A percentile compares a stretch with the other conserved stretches of the same genome.
Conservation (phyloP, 495 filamentous ascomycete genomes). For the Viridothelium virens region DNA sequence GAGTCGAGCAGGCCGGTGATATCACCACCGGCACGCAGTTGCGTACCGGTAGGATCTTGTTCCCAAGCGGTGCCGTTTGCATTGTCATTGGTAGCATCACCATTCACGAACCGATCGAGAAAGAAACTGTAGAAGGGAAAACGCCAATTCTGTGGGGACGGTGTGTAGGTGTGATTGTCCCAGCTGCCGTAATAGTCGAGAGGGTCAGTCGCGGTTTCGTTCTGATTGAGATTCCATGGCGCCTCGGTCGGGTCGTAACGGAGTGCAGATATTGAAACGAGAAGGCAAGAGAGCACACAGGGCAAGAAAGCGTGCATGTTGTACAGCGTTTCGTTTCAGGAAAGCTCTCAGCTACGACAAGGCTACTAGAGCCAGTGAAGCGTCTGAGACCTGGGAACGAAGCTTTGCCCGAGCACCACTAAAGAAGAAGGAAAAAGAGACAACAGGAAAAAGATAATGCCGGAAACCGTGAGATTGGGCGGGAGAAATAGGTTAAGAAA, state of each 20-base stretch:
- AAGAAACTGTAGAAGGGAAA: conserved; percentile 67
- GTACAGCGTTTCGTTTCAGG: conserved; percentile 11
- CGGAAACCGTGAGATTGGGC: background rate
- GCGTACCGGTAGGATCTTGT: conserved; percentile 59
- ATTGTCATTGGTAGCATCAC: conserved; percentile 64
- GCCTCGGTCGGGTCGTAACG: conserved; percentile 14
- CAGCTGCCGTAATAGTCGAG: conserved; percentile 60
- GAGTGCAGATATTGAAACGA: conserved; percentile 11
- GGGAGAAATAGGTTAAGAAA: conserved; percentile 3
- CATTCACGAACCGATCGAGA: conserved; percentile 64
- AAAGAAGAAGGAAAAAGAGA: conserved; percentile 3
- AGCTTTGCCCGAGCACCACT: background rate
- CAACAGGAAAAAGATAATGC: background rate
- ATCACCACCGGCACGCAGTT: conserved; percentile 70
- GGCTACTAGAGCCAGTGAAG: conserved; percentile 8
- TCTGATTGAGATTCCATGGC: conserved; percentile 17
- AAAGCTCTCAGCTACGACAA: conserved; percentile 3
- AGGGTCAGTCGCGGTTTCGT: conserved; percentile 43
- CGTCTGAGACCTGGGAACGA: conserved; percentile 1
- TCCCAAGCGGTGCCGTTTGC: conserved; percentile 62
- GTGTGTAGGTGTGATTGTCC: conserved; percentile 45
- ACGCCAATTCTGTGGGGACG: conserved; percentile 61
- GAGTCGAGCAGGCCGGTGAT: conserved; percentile 55
- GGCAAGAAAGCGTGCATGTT: conserved; percentile 7
- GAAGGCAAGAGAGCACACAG: conserved; percentile 7